Base-by-base conservation (phyloP, 805 yeast genomes). In the Blastobotrys mokoenaii region DNA sequence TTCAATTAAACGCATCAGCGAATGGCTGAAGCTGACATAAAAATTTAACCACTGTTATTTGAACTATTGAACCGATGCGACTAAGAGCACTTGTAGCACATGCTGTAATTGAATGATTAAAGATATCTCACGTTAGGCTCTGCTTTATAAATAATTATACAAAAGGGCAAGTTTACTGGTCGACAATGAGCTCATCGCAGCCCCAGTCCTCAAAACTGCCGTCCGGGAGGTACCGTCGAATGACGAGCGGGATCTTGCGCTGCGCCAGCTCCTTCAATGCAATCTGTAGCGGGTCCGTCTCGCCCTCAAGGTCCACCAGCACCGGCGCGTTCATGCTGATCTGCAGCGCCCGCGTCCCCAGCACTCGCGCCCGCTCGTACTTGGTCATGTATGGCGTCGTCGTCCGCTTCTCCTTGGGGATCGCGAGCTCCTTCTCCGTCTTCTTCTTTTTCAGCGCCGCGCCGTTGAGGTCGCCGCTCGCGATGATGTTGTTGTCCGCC, bases 331-430 rank as follows among this genome's bases (percentile, higher is more conserved):
- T 93, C 85, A 93, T 84, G 22, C 97, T 87, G 58, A 93, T 90
- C 67, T 93, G 99, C 53, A 93, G 71, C 1, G 99, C 98, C 58
- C 99, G 77, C 9, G 99, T 93, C 22, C 99, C 99, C 59, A 93
- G 75, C 50, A 93, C 87, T 70, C 99, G 79, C 6, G 99, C 99
- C 57, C 97, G 78, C 72, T 93, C 99, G 65, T 93, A 93, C 63
- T 94, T 93, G 47, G 99, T 93, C 97, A 93, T 89, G 64, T 90
- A 93, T 44, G 99, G 99, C 3, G 99, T 93, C 11, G 99, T 93
- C 22, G 88, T 76, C 66, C 99, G 79, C 53, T 84, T 71, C 17
- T 86, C 95, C 56, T 77, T 85, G 46, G 96, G 84, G 49, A 93
- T 87, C 15, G 97, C 95, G 58, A 86, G 77, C 55, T 84, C 93